phyloP scores from a whole-genome alignment of 768 basidiomycete genomes.

The Auriscalpium orientale region DNA sequence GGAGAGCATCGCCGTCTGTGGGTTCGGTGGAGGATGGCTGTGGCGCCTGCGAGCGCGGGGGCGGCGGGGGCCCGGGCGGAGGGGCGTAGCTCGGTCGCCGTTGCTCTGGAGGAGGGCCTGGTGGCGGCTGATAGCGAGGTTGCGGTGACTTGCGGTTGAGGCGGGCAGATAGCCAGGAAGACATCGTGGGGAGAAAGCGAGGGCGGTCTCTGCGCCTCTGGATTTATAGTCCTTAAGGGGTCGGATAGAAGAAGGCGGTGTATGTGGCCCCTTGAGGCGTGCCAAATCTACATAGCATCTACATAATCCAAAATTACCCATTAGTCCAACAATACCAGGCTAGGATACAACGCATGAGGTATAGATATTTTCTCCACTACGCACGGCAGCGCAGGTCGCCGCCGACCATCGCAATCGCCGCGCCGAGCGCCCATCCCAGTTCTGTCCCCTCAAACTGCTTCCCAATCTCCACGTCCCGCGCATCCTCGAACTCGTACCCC shows the following conservation, averaged over 20 bases:
- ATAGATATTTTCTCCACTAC: slow-evolving; percentile 8
- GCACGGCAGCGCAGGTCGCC: slow-evolving; percentile 48
- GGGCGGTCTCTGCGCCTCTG: neutral
- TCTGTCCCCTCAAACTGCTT: slow-evolving; percentile 88
- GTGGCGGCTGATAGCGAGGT: neutral
- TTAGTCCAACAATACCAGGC: neutral
- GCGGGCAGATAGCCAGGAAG: neutral
- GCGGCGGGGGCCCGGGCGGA: neutral
- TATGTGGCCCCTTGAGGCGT: neutral
- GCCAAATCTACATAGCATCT: no score
- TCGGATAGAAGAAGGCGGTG: neutral
- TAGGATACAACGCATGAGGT: neutral
- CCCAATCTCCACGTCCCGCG: slow-evolving; percentile 64
- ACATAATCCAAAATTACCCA: no score
- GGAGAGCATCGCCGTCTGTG: no score
- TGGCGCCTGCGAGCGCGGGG: no score
- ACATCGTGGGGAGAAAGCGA: neutral
- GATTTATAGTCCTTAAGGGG: neutral
- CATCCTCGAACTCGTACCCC: slow-evolving; percentile 83
- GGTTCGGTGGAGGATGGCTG: no score
- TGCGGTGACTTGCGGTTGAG: neutral
- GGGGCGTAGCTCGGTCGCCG: neutral
- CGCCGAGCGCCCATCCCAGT: slow-evolving; percentile 90
- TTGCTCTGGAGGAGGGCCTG: neutral
- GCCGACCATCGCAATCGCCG: slow-evolving; percentile 67